Evolutionary conservation across 1,139 yeast genomes (phyloP).

Genomic region (Geotrichum europaeum): DNA sequence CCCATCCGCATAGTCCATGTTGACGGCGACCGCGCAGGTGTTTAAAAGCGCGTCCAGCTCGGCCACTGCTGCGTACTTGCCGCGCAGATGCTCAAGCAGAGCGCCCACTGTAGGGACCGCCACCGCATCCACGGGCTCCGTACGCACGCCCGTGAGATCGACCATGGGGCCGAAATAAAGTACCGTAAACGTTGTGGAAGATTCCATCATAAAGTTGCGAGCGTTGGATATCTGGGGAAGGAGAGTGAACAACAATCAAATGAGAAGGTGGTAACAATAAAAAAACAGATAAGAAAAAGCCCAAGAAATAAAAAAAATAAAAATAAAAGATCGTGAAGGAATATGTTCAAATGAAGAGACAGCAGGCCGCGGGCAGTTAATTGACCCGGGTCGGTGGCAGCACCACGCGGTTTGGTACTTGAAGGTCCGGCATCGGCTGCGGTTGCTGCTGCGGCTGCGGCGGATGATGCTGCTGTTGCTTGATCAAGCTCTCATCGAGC

Average conservation of each 20-base stretch:
- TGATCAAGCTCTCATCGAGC: conserved; percentile 40
- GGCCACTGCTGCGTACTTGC: not conserved
- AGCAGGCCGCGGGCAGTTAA: not conserved
- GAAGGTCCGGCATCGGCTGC: conserved; percentile 3
- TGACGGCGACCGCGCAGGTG: conserved; percentile 33
- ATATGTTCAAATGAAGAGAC: not conserved
- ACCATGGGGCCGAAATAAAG: conserved; percentile 14
- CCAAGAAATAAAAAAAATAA: not conserved
- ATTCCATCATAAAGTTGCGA: not conserved
- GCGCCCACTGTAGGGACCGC: not conserved
- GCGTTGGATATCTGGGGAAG: not conserved
- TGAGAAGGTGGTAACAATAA: not conserved
- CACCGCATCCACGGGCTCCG: not conserved
- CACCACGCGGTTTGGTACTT: conserved; percentile 13
- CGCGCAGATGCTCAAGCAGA: not conserved
- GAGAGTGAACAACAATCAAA: not conserved
- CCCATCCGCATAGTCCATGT: conserved; percentile 33
- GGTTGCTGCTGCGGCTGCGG: not conserved
- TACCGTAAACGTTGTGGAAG: conserved; percentile 1
- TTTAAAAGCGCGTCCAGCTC: conserved; percentile 19
- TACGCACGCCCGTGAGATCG: conserved; percentile 8
- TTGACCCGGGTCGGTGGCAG: conserved; percentile 13
- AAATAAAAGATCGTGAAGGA: not conserved
- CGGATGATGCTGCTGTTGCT: not conserved
- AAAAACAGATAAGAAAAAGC: not conserved